Evolutionary conservation across 1,139 yeast genomes (phyloP), one percentile per base, ranked within the genome.

Genomic region (Geotrichum citri-aurantii): DNA sequence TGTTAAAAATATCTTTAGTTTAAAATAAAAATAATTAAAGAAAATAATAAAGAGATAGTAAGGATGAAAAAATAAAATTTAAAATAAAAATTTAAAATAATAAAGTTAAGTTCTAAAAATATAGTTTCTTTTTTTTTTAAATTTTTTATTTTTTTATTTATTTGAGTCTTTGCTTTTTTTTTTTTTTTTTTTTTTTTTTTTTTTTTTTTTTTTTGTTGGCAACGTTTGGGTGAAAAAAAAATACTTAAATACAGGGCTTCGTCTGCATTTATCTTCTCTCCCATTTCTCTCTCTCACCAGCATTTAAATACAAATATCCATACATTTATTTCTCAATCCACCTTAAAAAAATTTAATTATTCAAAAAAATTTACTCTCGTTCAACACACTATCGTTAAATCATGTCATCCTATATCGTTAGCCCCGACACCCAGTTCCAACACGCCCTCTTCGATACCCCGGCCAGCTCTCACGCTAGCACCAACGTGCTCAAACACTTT

Each of bases 361-460:
- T n/a, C n/a, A n/a, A n/a, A n/a, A n/a, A n/a, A n/a, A n/a, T 33
- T n/a, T 17, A 46, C 26, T 46, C 14, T 23, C 26, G 40, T 31
- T 29, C n/a, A 49, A 12, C 24, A 31, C 23, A 23, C 23, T 26
- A 29, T 19, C 33, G 23, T 27, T 31, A 37, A 53, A 44, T 19
- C 37, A 57, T 57, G 59, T 21, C 59, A 19, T 54, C 56, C 6
- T 57, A 52, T 51, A 52, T 23, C 33, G 44, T 57, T 31, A 56
- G 52, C 53, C 56, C 56, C 44, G 59, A 53, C 26, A 57, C 59
- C 10, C 31, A 53, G 50, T 42, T 52, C 10, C 59, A 57, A 27
- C 59, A 57, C 37, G 44, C 29, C n/a, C 59, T 57, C n/a, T 40
- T 48, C 37, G 59, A 57, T 46, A 49, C 56, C 5, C 47, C 27